A percentile compares a stretch with the other conserved stretches of the same genome.
These are phyloP conservation scores for Puya raimondii DNA, from an alignment of 176 grass and related monocot genomes.

Conservation along the genomic window DNA sequence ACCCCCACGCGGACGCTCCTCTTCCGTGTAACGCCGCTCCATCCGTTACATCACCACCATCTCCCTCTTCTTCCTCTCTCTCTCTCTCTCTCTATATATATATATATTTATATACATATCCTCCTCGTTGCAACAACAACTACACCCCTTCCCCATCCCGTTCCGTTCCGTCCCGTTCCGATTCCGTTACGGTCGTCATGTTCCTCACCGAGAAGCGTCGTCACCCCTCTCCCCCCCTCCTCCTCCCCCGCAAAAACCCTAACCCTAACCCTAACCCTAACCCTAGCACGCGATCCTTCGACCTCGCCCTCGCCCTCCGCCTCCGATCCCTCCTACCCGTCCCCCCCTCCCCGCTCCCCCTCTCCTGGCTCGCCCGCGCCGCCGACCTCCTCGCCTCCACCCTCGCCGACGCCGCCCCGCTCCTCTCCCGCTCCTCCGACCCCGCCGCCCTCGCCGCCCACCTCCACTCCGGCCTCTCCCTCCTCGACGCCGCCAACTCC, in stretches of 20 bases:
- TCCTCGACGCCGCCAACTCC: slow-evolving; percentile 68
- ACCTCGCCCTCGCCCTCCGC: slow-evolving; percentile 30
- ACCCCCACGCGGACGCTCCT: no score
- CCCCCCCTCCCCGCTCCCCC: slow-evolving; percentile 17
- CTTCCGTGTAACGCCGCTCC: no score
- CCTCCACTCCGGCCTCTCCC: slow-evolving; percentile 39
- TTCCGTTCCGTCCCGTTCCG: background rate
- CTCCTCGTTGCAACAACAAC: background rate
- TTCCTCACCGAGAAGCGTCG: slow-evolving; percentile 59
- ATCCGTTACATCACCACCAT: no score
- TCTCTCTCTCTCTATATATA: no score
- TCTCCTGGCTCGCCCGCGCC: slow-evolving; percentile 16
- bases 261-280: background rate
- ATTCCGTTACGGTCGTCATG: slow-evolving; percentile 30
- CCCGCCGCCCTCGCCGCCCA: slow-evolving; percentile 7
- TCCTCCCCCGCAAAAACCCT: background rate
- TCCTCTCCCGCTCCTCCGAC: slow-evolving; percentile 10
- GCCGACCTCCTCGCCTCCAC: background rate
- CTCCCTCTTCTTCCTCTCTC: no score
- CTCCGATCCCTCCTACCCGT: slow-evolving; percentile 45
- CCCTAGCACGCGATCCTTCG: slow-evolving; percentile 13
- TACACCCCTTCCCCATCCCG: background rate
- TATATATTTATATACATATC: no score
- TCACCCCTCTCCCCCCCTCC: slow-evolving; percentile 11
- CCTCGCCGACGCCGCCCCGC: slow-evolving; percentile 24